A percentile compares a stretch with the other conserved stretches of the same genome.
phyloP scores from a whole-genome alignment of 2,329 filamentous ascomycete species.

The Penicillium sp. region DNA sequence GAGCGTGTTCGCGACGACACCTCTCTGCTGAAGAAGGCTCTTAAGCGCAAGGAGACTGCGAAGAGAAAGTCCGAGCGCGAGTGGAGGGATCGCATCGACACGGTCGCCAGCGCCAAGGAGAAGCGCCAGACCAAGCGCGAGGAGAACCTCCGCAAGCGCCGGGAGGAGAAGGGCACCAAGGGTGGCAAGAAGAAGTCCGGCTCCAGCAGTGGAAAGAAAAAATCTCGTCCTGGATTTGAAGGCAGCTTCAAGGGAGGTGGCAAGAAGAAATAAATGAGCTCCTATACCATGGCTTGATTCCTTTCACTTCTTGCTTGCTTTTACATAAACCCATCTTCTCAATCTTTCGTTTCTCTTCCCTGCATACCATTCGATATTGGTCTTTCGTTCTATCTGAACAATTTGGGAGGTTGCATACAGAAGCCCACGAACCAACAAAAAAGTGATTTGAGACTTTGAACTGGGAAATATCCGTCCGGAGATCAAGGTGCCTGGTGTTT shows the following conservation, averaged over 20 bases:
- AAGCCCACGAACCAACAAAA: conserved; percentile 18
- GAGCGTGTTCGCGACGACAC: conserved; percentile 87
- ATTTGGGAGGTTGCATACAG: neutral
- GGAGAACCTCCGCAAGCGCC: conserved; percentile 69
- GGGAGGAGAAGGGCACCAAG: conserved; percentile 66
- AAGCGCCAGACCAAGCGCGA: conserved; percentile 79
- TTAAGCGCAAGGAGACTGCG: conserved; percentile 84
- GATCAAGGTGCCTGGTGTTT: conserved; percentile 29
- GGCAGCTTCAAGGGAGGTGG: conserved; percentile 61
- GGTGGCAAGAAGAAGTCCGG: conserved; percentile 44
- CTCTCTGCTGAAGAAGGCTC: conserved; percentile 80
- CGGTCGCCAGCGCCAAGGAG: conserved; percentile 70
- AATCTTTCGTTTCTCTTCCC: conserved; percentile 1
- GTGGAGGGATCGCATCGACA: conserved; percentile 70
- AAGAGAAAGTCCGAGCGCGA: conserved; percentile 92
- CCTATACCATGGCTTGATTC: neutral
- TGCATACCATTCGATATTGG: conserved; percentile 10
- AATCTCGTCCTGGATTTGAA: conserved; percentile 65
- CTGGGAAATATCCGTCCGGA: conserved; percentile 30
- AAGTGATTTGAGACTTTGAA: conserved; percentile 26
- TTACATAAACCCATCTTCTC: neutral
- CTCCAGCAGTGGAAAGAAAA: conserved; percentile 42
- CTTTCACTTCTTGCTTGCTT: conserved; percentile 3
- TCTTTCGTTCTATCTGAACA: conserved; percentile 6
- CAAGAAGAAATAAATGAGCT: conserved; percentile 40